Evolutionary conservation across 2,329 filamentous ascomycete genomes (phyloP), one percentile per base, ranked within the genome.

Genomic region (Aspergillus quadricinctus): DNA sequence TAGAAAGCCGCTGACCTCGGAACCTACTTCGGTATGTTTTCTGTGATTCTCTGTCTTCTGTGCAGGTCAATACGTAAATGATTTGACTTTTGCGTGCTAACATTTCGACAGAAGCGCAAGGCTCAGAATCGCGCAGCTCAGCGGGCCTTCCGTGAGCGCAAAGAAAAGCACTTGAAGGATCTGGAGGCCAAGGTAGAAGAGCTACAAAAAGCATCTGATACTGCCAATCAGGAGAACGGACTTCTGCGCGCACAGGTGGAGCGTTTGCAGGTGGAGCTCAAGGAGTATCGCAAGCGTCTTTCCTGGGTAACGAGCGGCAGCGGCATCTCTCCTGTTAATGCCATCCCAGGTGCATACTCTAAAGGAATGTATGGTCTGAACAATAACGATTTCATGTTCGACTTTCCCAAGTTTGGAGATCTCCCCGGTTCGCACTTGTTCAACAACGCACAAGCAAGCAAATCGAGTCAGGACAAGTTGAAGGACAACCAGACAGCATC

Each of bases 121-220:
- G 94, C 94, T 9, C 92, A 97, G 70, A 97, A 97, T 65, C 85
- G 92, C 64, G 92, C 92, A 10, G 92, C 92, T 4, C 92, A 97
- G 75, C 85, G 92, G 57, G 92, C 92, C 6, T 97, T 97, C 81
- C 86, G 92, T 54, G 92, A 97, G 73, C 89, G 92, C 61, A 97
- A 97, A 76, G 92, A 97, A 74, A 93, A 89, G 77, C 92, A 79
- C 55, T 59, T 79, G 37, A 78, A 77, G 60, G 78, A 80, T 57
- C 63, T 80, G 37, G 78, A 80, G 64, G 75, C 79, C 31, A 86
- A 85, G 64, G 83, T 87, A 3, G 76, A 80, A 4, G 82, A 84
- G 59, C 75, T 87, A 3, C 88, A 96, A 71, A 94, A 96, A 75
- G 84, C 85, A 0, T 96, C 92, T 0, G 86, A 95, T 68, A 83